Percentiles rank a stretch among this genome's conserved stretches.
These are phyloP conservation scores for Hymenoscyphus occultus DNA, from an alignment of 2,329 filamentous ascomycete genomes.

Conservation along the genomic window DNA sequence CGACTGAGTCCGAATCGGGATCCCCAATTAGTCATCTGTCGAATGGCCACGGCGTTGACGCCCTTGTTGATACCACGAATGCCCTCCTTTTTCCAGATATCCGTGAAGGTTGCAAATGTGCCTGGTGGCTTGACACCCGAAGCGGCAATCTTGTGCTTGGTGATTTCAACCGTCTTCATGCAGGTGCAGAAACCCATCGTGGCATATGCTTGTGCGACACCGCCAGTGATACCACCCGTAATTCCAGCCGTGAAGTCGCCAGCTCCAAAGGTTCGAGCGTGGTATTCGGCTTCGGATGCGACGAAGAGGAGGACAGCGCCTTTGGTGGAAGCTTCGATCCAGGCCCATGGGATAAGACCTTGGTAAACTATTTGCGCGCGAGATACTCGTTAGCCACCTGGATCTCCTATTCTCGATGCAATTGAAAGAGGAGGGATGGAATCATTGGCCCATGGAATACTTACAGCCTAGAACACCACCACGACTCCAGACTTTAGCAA, in stretches of 20 bases:
- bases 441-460: constrained; percentile 40
- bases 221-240: constrained; percentile 84
- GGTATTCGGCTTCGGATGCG: constrained; percentile 96
- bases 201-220: constrained; percentile 96
- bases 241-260: constrained; percentile 87
- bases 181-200: constrained; percentile 99
- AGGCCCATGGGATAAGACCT: constrained; percentile 98
- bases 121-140: constrained; percentile 79
- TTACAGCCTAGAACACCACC: constrained; percentile 92
- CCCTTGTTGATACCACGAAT: constrained; percentile 96
- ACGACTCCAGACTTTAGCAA: constrained; percentile 86
- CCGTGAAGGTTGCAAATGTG: constrained; percentile 93
- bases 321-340: constrained; percentile 99
- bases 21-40: constrained; percentile 99
- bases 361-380: constrained; percentile 76
- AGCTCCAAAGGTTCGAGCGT: constrained; percentile 79
- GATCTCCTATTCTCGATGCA: not conserved
- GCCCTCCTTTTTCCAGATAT: constrained; percentile 92
- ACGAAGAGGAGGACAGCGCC: constrained; percentile 98
- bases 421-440: not conserved
- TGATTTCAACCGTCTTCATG: constrained; percentile 99
- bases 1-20: constrained; percentile 91
- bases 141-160: constrained; percentile 91
- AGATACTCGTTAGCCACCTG: not conserved
- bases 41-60: constrained; percentile 96